Evolutionary conservation across 2,329 filamentous ascomycete genomes (phyloP).

Genomic region (Lecanoromycetidae sp.): DNA sequence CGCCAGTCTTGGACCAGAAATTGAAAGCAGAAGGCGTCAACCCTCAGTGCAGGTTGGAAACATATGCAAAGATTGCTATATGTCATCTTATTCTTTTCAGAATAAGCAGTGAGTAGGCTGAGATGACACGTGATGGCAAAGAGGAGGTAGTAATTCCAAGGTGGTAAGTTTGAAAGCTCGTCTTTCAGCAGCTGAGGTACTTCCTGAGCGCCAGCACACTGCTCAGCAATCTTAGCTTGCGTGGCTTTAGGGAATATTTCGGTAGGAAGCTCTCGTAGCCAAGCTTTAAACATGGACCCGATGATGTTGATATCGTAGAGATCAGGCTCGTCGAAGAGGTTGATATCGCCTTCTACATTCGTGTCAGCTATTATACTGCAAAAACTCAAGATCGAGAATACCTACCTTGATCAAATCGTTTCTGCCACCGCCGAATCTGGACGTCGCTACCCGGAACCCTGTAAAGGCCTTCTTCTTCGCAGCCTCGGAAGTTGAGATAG

Average conservation of each 20-base stretch:
- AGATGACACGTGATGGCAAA: slow-evolving; percentile 96
- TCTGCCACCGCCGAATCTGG: slow-evolving; percentile 87
- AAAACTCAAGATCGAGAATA: slow-evolving; percentile 2
- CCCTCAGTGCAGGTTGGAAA: slow-evolving; percentile 94
- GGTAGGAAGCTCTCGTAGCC: slow-evolving; percentile 88
- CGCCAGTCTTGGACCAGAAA: slow-evolving; percentile 93
- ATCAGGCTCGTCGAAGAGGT: slow-evolving; percentile 75
- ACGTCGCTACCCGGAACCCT: slow-evolving; percentile 81
- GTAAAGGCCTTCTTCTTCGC: slow-evolving; percentile 87
- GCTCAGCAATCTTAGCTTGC: slow-evolving; percentile 66
- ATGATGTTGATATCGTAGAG: slow-evolving; percentile 95
- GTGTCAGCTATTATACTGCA: slow-evolving; percentile 8
- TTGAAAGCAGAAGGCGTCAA: slow-evolving; percentile 88
- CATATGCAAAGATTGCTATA: slow-evolving; percentile 92
- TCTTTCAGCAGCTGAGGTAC: slow-evolving; percentile 81
- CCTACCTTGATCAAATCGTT: slow-evolving; percentile 73
- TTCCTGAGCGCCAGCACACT: slow-evolving; percentile 65
- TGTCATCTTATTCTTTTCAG: slow-evolving; percentile 97
- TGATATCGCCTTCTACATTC: slow-evolving; percentile 64
- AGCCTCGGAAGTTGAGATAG: slow-evolving; percentile 88
- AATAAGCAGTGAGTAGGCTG: slow-evolving; percentile 77
- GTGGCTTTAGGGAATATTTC: slow-evolving; percentile 79
- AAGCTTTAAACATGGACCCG: slow-evolving; percentile 90
- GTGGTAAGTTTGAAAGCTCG: slow-evolving; percentile 83
- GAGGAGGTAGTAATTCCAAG: slow-evolving; percentile 93